These are phyloP conservation scores for Solanum hybrid DNA, from an alignment of 305 asterid genomes.

Conservation along the genomic window DNA sequence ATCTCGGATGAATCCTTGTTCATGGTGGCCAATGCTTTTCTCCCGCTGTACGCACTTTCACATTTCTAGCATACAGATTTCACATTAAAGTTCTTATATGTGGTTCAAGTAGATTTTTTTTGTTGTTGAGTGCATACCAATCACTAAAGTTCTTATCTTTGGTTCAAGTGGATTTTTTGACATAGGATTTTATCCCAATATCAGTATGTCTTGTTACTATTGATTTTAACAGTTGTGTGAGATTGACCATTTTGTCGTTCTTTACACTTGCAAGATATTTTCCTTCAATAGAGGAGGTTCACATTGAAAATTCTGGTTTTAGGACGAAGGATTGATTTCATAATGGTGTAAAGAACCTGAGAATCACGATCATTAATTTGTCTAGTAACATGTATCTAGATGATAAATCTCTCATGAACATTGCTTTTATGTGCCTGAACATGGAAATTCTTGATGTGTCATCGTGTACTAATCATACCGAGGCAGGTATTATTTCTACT, in stretches of 20 bases:
- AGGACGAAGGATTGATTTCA: too few relatives aligned
- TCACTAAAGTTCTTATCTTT: background rate
- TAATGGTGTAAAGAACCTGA: too few relatives aligned
- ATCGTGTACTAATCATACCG: too few relatives aligned
- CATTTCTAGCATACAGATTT: background rate
- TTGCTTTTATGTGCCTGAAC: too few relatives aligned
- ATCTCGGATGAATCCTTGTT: background rate
- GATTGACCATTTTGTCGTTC: background rate
- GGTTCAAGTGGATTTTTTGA: background rate
- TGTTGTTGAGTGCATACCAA: background rate
- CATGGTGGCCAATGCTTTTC: background rate
- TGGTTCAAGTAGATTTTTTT: background rate
- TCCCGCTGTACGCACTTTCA: background rate
- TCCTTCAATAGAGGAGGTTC: too few relatives aligned
- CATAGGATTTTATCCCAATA: background rate
- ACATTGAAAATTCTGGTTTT: too few relatives aligned
- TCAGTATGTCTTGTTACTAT: background rate
- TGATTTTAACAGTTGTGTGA: background rate
- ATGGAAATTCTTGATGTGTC: too few relatives aligned
- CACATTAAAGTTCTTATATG: background rate
- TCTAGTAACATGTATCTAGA: too few relatives aligned
- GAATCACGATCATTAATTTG: too few relatives aligned
- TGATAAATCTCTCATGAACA: too few relatives aligned
- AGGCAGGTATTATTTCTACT: too few relatives aligned
- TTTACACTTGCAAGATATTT: background rate